Evolutionary conservation across 1,284 basidiomycete genomes (phyloP).

Genomic region (Puccinia triticina): DNA sequence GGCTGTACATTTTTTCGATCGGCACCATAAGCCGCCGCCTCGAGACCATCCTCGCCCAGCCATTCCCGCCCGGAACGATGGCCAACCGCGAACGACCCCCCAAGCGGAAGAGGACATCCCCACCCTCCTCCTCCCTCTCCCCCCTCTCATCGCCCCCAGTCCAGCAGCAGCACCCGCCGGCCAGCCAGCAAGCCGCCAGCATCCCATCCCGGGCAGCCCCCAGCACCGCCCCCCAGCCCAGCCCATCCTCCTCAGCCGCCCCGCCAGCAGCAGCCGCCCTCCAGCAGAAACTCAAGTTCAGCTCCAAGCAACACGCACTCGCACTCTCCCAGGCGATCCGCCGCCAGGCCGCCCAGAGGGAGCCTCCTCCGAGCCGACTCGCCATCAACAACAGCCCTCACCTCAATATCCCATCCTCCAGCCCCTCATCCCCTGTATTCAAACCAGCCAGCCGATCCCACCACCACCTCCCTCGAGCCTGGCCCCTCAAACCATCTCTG

Average conservation of each 20-base stretch:
- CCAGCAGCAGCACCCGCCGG: too few relatives aligned
- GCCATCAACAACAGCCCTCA: constrained; percentile 1
- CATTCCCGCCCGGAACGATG: too few relatives aligned
- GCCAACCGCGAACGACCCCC: too few relatives aligned
- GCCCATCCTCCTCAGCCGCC: neutral
- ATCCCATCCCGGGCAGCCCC: too few relatives aligned
- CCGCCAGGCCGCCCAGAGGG: constrained; percentile 12
- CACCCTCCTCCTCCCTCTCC: too few relatives aligned
- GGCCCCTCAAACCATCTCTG: neutral
- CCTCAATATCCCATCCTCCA: constrained; percentile 12
- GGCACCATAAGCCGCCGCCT: too few relatives aligned
- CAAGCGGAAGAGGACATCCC: too few relatives aligned
- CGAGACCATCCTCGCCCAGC: too few relatives aligned
- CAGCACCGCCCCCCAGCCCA: neutral
- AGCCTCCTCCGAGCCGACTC: neutral
- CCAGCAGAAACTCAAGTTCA: constrained; percentile 21
- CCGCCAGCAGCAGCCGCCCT: neutral
- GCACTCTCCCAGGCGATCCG: constrained; percentile 17
- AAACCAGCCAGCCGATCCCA: constrained; percentile 1
- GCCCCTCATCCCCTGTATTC: neutral
- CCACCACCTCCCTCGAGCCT: constrained; percentile 17
- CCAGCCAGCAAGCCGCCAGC: too few relatives aligned
- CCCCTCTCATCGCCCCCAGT: too few relatives aligned
- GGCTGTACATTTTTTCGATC: too few relatives aligned
- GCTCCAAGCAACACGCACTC: constrained; percentile 4